Percentiles rank a stretch among this genome's conserved stretches.
Conservation (phyloP, 306 rosid genomes). For the Pyrus pyrifolia region DNA sequence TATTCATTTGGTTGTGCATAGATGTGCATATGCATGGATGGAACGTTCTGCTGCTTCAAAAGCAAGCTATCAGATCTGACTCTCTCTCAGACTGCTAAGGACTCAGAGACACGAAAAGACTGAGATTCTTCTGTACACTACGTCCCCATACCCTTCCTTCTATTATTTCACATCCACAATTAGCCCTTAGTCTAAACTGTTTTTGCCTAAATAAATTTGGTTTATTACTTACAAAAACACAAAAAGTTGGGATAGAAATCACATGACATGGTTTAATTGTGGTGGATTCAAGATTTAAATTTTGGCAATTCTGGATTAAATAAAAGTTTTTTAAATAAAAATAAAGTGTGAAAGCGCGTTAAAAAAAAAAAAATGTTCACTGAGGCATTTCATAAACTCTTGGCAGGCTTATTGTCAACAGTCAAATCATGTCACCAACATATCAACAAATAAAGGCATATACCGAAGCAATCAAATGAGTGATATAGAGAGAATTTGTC, state of each 20-base stretch:
- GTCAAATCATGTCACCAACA: no score
- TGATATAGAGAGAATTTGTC: no score
- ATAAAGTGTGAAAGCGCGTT: rapidly evolving
- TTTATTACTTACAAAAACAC: background rate
- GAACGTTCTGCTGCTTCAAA: constrained; percentile 44
- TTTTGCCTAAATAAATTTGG: background rate
- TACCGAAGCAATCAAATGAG: no score
- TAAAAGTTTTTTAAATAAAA: no score
- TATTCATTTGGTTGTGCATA: background rate
- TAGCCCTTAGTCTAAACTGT: background rate
- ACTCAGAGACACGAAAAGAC: constrained; percentile 3
- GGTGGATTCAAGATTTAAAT: no score
- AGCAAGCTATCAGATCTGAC: constrained; percentile 32
- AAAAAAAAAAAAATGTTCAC: no score
- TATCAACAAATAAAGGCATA: no score
- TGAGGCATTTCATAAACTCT: no score
- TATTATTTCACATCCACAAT: background rate
- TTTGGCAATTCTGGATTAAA: no score
- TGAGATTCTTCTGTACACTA: constrained; percentile 33
- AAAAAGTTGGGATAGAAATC: no score
- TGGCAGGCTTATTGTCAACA: no score
- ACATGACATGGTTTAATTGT: background rate
- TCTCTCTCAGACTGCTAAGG: constrained; percentile 3
- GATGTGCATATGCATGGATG: constrained; percentile 45
- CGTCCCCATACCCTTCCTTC: constrained; percentile 6